A percentile compares a stretch with the other conserved stretches of the same genome.
Evolutionary conservation across 2,329 filamentous ascomycete species (phyloP).

Genomic region (Emmonsiellopsis sp.): DNA sequence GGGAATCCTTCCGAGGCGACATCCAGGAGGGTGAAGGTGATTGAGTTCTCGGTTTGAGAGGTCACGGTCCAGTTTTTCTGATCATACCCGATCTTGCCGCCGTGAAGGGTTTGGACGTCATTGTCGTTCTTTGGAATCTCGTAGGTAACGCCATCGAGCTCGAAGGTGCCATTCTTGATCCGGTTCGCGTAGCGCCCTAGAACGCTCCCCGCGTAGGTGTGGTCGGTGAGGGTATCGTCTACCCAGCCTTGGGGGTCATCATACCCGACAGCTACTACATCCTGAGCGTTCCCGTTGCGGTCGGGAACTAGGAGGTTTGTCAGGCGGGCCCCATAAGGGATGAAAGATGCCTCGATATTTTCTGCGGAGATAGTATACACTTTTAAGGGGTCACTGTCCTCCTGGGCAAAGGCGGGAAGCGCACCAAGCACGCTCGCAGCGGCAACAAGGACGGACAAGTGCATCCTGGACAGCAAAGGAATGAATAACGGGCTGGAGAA

Average conservation of each 20-base stretch:
- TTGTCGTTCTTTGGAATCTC: slow-evolving; percentile 42
- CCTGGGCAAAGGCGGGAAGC: not conserved
- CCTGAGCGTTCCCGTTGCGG: slow-evolving; percentile 38
- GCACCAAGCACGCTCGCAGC: not conserved
- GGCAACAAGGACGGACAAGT: not conserved
- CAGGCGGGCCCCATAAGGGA: slow-evolving; percentile 39
- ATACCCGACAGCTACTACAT: slow-evolving; percentile 40
- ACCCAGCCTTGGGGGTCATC: slow-evolving; percentile 37
- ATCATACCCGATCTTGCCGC: slow-evolving; percentile 40
- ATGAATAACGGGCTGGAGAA: not conserved
- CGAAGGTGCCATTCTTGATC: slow-evolving; percentile 48
- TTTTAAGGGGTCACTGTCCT: slow-evolving; percentile 24
- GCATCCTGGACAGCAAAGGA: not conserved
- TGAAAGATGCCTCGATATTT: slow-evolving; percentile 40
- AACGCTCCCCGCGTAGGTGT: slow-evolving; percentile 39
- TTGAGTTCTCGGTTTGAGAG: slow-evolving; percentile 27
- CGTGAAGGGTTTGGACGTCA: slow-evolving; percentile 44
- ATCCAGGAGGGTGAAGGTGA: slow-evolving; percentile 40
- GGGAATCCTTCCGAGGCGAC: slow-evolving; percentile 35
- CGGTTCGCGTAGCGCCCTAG: slow-evolving; percentile 47
- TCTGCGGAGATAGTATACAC: slow-evolving; percentile 36
- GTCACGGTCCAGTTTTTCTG: slow-evolving; percentile 41
- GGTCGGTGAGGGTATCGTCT: slow-evolving; percentile 35
- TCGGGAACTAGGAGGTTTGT: slow-evolving; percentile 40
- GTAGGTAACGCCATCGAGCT: slow-evolving; percentile 37